Evolutionary conservation across 1,284 basidiomycete genomes (phyloP).

Genomic region (Fomitopsis palustris): DNA sequence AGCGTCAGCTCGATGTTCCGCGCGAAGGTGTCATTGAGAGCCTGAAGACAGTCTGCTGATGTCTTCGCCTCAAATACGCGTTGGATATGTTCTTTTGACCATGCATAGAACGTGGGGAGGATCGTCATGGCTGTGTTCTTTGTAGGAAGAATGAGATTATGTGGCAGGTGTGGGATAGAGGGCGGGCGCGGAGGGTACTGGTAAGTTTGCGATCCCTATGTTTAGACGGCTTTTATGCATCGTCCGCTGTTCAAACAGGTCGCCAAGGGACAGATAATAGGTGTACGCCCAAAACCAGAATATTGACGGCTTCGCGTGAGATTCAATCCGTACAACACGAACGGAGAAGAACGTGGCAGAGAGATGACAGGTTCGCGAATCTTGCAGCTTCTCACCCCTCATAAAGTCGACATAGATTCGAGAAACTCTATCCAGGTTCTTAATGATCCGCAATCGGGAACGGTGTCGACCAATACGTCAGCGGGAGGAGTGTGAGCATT

Average conservation of each 20-base stretch:
- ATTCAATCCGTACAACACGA: constrained; percentile 3
- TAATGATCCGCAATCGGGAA: constrained; percentile 12
- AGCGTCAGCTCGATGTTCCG: constrained; percentile 36
- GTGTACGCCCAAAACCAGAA: constrained; percentile 4
- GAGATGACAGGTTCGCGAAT: constrained; percentile 8
- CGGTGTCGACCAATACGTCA: constrained; percentile 3
- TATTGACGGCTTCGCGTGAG: constrained; percentile 8
- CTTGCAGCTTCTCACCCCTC: constrained; percentile 4
- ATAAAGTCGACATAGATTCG: constrained; percentile 1
- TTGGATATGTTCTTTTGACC: constrained; percentile 49
- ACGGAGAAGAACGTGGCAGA: constrained; percentile 7
- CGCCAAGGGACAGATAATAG: constrained; percentile 2
- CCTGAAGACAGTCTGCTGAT: constrained; percentile 39
- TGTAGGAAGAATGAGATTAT: constrained; percentile 1
- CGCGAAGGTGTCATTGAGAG: constrained; percentile 46
- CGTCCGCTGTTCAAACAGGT: constrained; percentile 10
- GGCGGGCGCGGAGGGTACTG: background rate
- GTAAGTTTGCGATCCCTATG: constrained; percentile 1
- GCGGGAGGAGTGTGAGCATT: background rate
- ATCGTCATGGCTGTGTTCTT: constrained; percentile 21
- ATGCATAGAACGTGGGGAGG: constrained; percentile 42
- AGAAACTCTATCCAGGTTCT: constrained; percentile 6
- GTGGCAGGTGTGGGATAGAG: constrained; percentile 2
- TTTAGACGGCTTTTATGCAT: constrained; percentile 7
- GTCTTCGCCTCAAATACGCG: constrained; percentile 48